phyloP scores from a whole-genome alignment of 2,329 filamentous ascomycete species.

The Helotiales sp. region DNA sequence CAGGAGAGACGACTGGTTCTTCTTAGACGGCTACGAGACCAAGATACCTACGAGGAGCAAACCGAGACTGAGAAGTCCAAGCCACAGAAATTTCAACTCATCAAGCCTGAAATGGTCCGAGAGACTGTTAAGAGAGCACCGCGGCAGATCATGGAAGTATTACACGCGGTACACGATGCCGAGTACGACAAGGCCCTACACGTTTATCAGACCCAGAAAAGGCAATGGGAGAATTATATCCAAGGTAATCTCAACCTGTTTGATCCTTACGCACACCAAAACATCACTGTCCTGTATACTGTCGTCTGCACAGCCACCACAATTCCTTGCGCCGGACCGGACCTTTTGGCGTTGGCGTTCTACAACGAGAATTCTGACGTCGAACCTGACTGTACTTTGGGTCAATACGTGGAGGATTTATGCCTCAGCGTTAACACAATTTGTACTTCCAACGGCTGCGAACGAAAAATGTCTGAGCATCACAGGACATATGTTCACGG shows the following conservation, averaged over 20 bases:
- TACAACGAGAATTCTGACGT: conserved; percentile 82
- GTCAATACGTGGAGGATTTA: conserved; percentile 92
- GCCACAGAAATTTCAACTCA: conserved; percentile 79
- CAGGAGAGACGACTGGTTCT: conserved; percentile 84
- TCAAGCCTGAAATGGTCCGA: conserved; percentile 94
- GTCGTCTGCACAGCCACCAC: conserved; percentile 92
- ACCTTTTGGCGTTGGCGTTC: conserved; percentile 86
- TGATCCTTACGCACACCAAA: conserved; percentile 93
- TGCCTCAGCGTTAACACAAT: conserved; percentile 74
- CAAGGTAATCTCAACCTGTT: conserved; percentile 87
- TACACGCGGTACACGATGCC: conserved; percentile 92
- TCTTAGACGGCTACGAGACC: conserved; percentile 79
- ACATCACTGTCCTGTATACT: conserved; percentile 92
- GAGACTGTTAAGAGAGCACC: conserved; percentile 77
- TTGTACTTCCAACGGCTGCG: conserved; percentile 83
- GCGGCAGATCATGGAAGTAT: conserved; percentile 84
- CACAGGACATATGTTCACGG: conserved; percentile 97
- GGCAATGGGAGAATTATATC: conserved; percentile 95
- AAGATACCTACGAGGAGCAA: conserved; percentile 59
- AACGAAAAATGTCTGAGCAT: conserved; percentile 86
- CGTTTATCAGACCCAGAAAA: conserved; percentile 90
- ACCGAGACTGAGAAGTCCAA: conserved; percentile 61
- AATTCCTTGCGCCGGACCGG: conserved; percentile 88
- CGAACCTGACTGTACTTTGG: conserved; percentile 87
- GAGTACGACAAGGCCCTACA: conserved; percentile 95